Conservation (phyloP, 2,329 filamentous ascomycete genomes). For the Penicillium sp. region DNA sequence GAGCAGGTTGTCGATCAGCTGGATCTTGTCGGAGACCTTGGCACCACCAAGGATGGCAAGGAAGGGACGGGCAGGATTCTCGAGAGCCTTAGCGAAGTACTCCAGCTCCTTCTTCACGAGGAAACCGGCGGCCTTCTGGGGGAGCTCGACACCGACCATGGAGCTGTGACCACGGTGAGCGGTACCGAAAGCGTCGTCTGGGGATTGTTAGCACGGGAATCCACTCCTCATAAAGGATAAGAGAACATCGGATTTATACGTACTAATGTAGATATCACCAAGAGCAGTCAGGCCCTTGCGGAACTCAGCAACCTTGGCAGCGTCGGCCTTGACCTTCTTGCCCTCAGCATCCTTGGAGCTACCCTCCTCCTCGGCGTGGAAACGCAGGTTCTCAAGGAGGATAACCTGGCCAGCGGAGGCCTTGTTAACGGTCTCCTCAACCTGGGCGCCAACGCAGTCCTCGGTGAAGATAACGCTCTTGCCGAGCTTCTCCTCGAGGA, state of each 20-base stretch:
- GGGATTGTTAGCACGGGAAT: not conserved
- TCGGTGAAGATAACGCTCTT: constrained; percentile 84
- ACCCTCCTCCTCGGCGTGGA: constrained; percentile 97
- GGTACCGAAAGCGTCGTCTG: constrained; percentile 97
- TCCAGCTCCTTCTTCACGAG: constrained; percentile 99
- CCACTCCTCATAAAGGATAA: not conserved
- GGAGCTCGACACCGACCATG: constrained; percentile 95
- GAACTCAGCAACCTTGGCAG: constrained; percentile 88
- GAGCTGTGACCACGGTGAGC: constrained; percentile 98
- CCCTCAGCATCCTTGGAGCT: constrained; percentile 90
- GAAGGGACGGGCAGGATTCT: constrained; percentile 91
- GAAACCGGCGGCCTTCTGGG: constrained; percentile 96
- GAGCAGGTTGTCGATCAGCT: constrained; percentile 97
- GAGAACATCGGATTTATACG: constrained; percentile 36
- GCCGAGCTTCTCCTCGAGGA: constrained; percentile 86
- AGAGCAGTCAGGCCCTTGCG: constrained; percentile 91
- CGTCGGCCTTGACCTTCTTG: constrained; percentile 98
- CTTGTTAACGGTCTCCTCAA: constrained; percentile 85
- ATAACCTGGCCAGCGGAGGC: constrained; percentile 80
- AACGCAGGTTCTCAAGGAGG: constrained; percentile 95
- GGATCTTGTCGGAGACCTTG: constrained; percentile 99
- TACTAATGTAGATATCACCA: constrained; percentile 95
- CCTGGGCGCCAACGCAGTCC: constrained; percentile 86
- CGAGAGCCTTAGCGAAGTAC: constrained; percentile 97
- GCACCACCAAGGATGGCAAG: constrained; percentile 96